These are phyloP conservation scores for Monilinia laxa DNA, from an alignment of 2,329 filamentous ascomycete genomes.

Conservation along the genomic window DNA sequence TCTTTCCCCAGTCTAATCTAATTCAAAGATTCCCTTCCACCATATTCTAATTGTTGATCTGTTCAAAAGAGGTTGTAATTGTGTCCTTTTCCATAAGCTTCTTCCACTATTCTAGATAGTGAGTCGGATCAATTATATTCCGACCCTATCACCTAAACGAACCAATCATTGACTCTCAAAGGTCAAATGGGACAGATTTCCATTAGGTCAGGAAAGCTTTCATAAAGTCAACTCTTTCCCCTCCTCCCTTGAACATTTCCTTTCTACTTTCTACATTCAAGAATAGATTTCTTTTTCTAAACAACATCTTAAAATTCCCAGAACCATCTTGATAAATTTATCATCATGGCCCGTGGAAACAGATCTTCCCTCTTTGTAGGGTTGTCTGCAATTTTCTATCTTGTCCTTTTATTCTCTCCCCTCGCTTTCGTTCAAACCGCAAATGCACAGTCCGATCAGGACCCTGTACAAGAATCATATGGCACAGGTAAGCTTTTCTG, in stretches of 20 bases:
- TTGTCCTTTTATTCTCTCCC: slow-evolving; percentile 84
- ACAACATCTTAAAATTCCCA: slow-evolving; percentile 6
- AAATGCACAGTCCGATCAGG: slow-evolving; percentile 69
- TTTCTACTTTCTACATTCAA: slow-evolving; percentile 16
- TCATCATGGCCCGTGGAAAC: slow-evolving; percentile 59
- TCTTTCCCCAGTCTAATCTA: too few relatives aligned
- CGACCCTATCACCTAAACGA: slow-evolving; percentile 26
- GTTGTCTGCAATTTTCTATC: slow-evolving; percentile 89
- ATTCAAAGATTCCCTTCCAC: too few relatives aligned
- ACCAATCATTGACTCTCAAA: slow-evolving; percentile 28
- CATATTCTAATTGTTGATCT: not conserved
- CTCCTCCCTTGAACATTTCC: slow-evolving; percentile 1
- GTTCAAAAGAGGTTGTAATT: slow-evolving; percentile 12
- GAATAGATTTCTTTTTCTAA: slow-evolving; percentile 17
- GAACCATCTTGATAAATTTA: slow-evolving; percentile 29
- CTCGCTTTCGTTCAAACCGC: slow-evolving; percentile 78
- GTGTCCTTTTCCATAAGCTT: slow-evolving; percentile 22
- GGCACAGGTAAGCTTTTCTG: slow-evolving; percentile 58
- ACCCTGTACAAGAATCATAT: slow-evolving; percentile 65
- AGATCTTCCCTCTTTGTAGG: slow-evolving; percentile 70
- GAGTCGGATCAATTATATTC: slow-evolving; percentile 11
- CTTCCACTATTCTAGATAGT: slow-evolving; percentile 11
- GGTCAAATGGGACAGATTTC: slow-evolving; percentile 35
- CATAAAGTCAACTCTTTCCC: slow-evolving; percentile 20
- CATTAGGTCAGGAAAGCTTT: slow-evolving; percentile 29